Evolutionary conservation across 192 early-diverging fungal species (phyloP), one percentile per base, ranked within the genome.

Genomic region (Coemansia sp.): DNA sequence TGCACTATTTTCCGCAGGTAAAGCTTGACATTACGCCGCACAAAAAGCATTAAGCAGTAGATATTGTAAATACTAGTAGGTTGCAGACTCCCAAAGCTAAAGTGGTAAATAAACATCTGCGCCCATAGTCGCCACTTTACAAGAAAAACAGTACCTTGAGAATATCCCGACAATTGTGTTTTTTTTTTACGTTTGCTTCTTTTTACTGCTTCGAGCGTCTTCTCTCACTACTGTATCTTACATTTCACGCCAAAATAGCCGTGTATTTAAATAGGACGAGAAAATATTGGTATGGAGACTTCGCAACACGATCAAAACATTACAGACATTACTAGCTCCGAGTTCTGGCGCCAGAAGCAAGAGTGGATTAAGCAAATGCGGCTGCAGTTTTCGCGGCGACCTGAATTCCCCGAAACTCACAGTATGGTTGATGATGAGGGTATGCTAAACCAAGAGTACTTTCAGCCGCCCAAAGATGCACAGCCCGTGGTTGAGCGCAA

Each of bases 361-460:
- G 86, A 84, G 51, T 90, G 91, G 88, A 79, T 94, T 46, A 91
- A 87, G 49, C 70, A 83, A 47, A 86, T 94, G 85, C 86, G 93
- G 1, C 70, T 93, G n/a, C 84, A 90, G 75, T 94, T 96, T 63
- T 94, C 89, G 57, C 66, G 88, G 44, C 64, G 92, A 36, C 83
- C 87, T 28, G 93, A 94, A 59, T 92, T 93, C 50, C 90, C 89
- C 49, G 86, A 89, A 21, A 96, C 93, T 17, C 88, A 91, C 46
- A 86, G 82, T 53, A 92, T 96, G 67, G 89, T 96, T 54, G 86
- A 90, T 57, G 64, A 82, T 11, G 92, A 92, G 51, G 93, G 93
- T 11, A 88, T 84, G 23, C 75, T 96, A 12, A 96, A 96, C 63
- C 93, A 96, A 82, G 92, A 92, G 84, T 80, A 80, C 50, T 80